A percentile compares a stretch with the other conserved stretches of the same genome.
phyloP scores from a whole-genome alignment of 2,329 filamentous ascomycete genomes.

The Phoma sp. region DNA sequence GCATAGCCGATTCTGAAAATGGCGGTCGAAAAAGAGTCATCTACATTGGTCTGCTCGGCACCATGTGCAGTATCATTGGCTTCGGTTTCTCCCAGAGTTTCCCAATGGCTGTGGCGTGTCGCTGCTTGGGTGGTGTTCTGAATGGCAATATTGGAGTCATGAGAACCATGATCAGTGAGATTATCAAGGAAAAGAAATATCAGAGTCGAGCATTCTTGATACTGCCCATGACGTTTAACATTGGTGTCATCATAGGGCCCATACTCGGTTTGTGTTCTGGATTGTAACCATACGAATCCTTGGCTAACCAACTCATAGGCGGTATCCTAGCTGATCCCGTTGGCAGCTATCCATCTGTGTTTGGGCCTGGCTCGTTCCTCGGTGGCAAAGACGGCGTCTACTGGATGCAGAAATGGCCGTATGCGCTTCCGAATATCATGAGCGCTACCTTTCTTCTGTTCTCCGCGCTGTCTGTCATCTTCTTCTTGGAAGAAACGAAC shows the following conservation, averaged over 20 bases:
- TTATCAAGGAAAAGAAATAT: slow-evolving; percentile 72
- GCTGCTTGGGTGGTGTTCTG: slow-evolving; percentile 68
- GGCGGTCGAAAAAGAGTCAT: slow-evolving; percentile 78
- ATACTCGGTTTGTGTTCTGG: slow-evolving; percentile 38
- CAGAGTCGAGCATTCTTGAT: slow-evolving; percentile 63
- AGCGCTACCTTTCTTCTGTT: slow-evolving; percentile 66
- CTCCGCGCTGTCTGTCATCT: slow-evolving; percentile 62
- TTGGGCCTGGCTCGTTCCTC: slow-evolving; percentile 64
- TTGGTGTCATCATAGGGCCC: slow-evolving; percentile 56
- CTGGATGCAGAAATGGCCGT: slow-evolving; percentile 71
- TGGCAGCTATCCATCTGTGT: slow-evolving; percentile 65
- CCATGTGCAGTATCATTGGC: slow-evolving; percentile 67
- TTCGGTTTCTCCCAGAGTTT: slow-evolving; percentile 74
- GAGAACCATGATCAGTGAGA: slow-evolving; percentile 75
- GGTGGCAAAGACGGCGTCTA: slow-evolving; percentile 63
- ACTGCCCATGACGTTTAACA: slow-evolving; percentile 72
- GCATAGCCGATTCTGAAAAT: slow-evolving; percentile 66
- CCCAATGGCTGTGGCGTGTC: slow-evolving; percentile 66
- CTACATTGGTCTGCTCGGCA: slow-evolving; percentile 76
- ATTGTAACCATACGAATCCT: background rate
- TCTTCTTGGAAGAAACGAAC: slow-evolving; percentile 69
- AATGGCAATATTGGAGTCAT: slow-evolving; percentile 79
- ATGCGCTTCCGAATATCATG: slow-evolving; percentile 71
- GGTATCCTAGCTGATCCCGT: slow-evolving; percentile 72
- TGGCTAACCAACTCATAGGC: slow-evolving; percentile 54